phyloP scores from a whole-genome alignment of 768 basidiomycete species.

The Termitomyces eurrhizus region DNA sequence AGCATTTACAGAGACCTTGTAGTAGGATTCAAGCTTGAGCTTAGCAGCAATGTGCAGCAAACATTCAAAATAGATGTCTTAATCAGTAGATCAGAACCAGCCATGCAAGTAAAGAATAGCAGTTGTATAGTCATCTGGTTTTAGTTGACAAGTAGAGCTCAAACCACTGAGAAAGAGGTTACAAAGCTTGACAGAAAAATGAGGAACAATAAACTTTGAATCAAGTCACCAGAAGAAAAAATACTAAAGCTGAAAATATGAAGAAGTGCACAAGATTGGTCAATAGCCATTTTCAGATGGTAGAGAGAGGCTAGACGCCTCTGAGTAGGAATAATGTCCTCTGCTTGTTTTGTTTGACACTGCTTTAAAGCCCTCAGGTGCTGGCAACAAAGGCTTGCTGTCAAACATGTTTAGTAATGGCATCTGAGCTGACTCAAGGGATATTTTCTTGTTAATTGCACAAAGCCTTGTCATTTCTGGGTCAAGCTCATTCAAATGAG shows the following conservation, averaged over 20 bases:
- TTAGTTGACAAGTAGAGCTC: too few relatives aligned
- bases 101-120: too few relatives aligned
- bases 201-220: slow-evolving; percentile 16
- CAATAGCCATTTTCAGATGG: too few relatives aligned
- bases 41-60: too few relatives aligned
- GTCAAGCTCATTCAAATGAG: slow-evolving; percentile 62
- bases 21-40: too few relatives aligned
- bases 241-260: slow-evolving; percentile 17
- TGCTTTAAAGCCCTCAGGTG: slow-evolving; percentile 47
- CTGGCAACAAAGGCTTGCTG: slow-evolving; percentile 60
- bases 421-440: slow-evolving; percentile 54
- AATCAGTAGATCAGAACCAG: too few relatives aligned
- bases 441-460: slow-evolving; percentile 80
- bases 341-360: slow-evolving; percentile 49
- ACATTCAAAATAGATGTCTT: too few relatives aligned
- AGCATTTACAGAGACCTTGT: too few relatives aligned
- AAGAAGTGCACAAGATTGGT: slow-evolving; percentile 18
- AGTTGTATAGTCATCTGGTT: too few relatives aligned
- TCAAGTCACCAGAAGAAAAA: slow-evolving; percentile 22
- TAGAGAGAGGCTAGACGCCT: slow-evolving; percentile 57
- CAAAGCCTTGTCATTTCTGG: slow-evolving; percentile 68
- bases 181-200: slow-evolving; percentile 17
- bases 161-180: too few relatives aligned
- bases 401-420: slow-evolving; percentile 50
- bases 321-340: slow-evolving; percentile 59